Base-by-base conservation (phyloP, 495 filamentous ascomycete species). In the Lasiosphaeriaceae sp. region DNA sequence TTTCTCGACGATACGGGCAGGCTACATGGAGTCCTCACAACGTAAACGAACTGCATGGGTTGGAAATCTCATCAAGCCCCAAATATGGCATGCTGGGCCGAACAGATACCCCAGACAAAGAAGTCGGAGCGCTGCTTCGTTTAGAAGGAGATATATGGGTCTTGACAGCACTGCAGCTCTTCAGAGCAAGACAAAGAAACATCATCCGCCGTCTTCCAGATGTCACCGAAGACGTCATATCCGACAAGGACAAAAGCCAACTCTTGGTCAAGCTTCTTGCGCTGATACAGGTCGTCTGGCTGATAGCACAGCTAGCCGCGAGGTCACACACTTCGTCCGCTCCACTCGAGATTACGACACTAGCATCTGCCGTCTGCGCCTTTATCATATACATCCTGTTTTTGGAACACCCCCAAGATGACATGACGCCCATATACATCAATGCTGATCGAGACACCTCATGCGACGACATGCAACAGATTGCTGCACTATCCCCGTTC, bases 321-420 rank as follows among this genome's bases (percentile, higher is more conserved):
- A 17, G 47, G 26, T 3, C 21, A 3, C 9, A 24, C 12, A 11
- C 3, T 23, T 22, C 47, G 11, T 50, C 47, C 11, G 29, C 47
- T 17, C 47, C 47, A 2, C 47, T 50, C 47, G 47, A 50, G 17
- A 17, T 50, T 34, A 50, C 31, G 47, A 50, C 47, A 2, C 22
- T 50, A 2, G n/a, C 22, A 6, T 50, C 31, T 34, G 47, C 47
- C 9, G 26, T 19, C 4, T 29, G 47, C 47, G 21, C 47, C 21
- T 11, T 50, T 16, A 26, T 50, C 8, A 50, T 34, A 26, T 50
- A 29, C 17, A 17, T 50, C 6, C 24, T 50, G 14, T 16, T 50
- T 2, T 7, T 50, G 11, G 16, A 17, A 2, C 47, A 50, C 24
- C 47, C 47, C 6, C 21, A 34, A 7, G 47, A 50, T 19, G 47